These are phyloP conservation scores for Metrosideros polymorpha DNA, from an alignment of 441 rosid species.

Conservation along the genomic window DNA sequence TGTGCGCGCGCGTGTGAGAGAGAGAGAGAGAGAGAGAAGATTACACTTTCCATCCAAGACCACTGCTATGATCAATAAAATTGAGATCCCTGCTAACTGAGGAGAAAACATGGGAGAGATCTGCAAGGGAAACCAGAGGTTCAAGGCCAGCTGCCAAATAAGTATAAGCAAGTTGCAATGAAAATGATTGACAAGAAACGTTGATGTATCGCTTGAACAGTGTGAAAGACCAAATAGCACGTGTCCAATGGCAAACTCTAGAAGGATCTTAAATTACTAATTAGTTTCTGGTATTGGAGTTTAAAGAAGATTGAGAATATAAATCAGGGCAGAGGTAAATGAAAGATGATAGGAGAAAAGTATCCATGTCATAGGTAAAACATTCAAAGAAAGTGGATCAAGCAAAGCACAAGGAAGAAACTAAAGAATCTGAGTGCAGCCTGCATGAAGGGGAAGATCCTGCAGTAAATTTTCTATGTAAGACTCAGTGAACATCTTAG, in stretches of 20 bases:
- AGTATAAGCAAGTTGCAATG: neutral
- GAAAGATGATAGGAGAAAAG: neutral
- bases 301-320: neutral
- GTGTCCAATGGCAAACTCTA: neutral
- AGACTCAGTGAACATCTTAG: neutral
- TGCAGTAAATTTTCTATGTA: neutral
- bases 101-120: slow-evolving; percentile 68
- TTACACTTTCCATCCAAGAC: slow-evolving; percentile 97
- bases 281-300: neutral
- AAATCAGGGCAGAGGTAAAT: neutral
- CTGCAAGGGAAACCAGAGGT: slow-evolving; percentile 23
- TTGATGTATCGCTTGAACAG: neutral
- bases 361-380: neutral
- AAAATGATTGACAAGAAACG: neutral
- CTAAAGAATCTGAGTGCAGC: neutral
- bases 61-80: slow-evolving; percentile 85
- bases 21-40: slow-evolving; percentile 11
- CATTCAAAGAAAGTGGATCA: neutral
- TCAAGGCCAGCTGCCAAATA: neutral
- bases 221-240: neutral
- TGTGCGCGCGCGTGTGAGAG: neutral
- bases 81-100: slow-evolving; percentile 58
- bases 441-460: neutral
- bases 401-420: neutral
- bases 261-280: neutral